phyloP scores from a whole-genome alignment of 1,284 basidiomycete species.

The Cystobasidium pallidum region DNA sequence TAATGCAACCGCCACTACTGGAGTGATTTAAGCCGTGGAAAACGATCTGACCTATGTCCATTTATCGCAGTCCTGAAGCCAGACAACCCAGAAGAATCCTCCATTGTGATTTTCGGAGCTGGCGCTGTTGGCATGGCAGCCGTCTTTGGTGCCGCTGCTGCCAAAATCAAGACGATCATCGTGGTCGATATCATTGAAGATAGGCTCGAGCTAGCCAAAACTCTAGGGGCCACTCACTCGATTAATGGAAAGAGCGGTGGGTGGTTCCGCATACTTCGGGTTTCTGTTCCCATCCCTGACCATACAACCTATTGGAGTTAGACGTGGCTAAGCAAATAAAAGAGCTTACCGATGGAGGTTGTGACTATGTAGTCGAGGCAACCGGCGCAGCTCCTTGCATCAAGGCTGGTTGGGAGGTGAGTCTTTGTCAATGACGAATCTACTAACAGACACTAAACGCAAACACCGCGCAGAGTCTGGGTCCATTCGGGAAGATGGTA shows the following conservation, averaged over 20 bases:
- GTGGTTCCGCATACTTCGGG: not conserved
- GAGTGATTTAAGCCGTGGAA: not conserved
- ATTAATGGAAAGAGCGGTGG: slow-evolving; percentile 45
- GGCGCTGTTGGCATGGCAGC: slow-evolving; percentile 52
- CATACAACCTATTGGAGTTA: slow-evolving; percentile 30
- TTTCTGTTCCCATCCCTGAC: not conserved
- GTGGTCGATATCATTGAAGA: slow-evolving; percentile 50
- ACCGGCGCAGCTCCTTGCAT: slow-evolving; percentile 42
- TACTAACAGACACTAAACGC: too few relatives aligned
- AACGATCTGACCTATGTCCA: slow-evolving; percentile 24
- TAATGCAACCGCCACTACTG: not conserved
- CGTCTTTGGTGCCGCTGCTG: slow-evolving; percentile 48
- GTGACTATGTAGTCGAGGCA: slow-evolving; percentile 41
- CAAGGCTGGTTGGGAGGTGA: slow-evolving; percentile 33
- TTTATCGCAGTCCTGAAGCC: slow-evolving; percentile 47
- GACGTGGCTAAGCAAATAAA: slow-evolving; percentile 23
- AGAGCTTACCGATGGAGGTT: slow-evolving; percentile 36
- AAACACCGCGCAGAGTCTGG: not conserved
- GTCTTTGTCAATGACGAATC: not conserved
- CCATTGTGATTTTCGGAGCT: slow-evolving; percentile 48
- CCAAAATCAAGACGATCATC: slow-evolving; percentile 49
- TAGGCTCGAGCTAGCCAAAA: slow-evolving; percentile 47
- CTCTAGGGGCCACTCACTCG: slow-evolving; percentile 48
- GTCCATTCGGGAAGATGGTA: slow-evolving; percentile 45
- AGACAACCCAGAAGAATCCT: not conserved